Percentiles rank a stretch among this genome's conserved stretches.
Conservation (phyloP, 1,284 basidiomycete genomes). For the Phellinidium pouzarii region DNA sequence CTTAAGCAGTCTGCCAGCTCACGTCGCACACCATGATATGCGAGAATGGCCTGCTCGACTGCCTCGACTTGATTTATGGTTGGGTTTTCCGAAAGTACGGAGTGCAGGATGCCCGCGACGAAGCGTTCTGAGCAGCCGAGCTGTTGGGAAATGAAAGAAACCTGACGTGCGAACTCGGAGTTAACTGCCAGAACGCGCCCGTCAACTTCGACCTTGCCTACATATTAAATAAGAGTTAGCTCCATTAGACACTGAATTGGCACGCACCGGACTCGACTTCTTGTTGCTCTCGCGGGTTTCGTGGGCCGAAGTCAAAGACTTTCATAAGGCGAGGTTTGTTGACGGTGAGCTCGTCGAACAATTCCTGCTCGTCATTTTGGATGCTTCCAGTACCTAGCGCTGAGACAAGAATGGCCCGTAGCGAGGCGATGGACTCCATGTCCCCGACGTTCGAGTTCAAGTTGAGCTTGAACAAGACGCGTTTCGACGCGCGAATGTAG, state of each 20-base stretch:
- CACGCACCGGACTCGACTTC: conserved; percentile 67
- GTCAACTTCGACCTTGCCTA: conserved; percentile 56
- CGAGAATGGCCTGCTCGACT: conserved; percentile 58
- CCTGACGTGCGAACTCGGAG: conserved; percentile 67
- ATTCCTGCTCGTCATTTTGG: conserved; percentile 56
- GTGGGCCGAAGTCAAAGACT: conserved; percentile 57
- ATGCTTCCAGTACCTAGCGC: conserved; percentile 34
- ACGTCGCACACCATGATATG: conserved; percentile 61
- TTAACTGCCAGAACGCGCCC: conserved; percentile 62
- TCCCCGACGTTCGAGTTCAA: background rate
- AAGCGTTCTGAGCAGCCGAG: conserved; percentile 75
- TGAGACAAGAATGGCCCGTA: conserved; percentile 37
- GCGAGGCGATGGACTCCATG: conserved; percentile 28
- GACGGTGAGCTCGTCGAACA: conserved; percentile 66
- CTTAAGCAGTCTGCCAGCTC: conserved; percentile 61
- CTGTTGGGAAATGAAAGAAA: conserved; percentile 67
- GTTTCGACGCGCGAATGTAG: background rate
- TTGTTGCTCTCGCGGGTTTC: conserved; percentile 55
- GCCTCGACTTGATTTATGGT: conserved; percentile 49
- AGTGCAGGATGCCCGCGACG: conserved; percentile 60
- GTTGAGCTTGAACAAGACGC: background rate
- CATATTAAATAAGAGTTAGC: background rate
- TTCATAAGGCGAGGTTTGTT: conserved; percentile 54
- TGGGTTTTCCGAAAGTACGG: conserved; percentile 55
- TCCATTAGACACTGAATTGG: background rate